phyloP scores from a whole-genome alignment of 2,329 filamentous ascomycete species.

The Fusarium verticillioides region DNA sequence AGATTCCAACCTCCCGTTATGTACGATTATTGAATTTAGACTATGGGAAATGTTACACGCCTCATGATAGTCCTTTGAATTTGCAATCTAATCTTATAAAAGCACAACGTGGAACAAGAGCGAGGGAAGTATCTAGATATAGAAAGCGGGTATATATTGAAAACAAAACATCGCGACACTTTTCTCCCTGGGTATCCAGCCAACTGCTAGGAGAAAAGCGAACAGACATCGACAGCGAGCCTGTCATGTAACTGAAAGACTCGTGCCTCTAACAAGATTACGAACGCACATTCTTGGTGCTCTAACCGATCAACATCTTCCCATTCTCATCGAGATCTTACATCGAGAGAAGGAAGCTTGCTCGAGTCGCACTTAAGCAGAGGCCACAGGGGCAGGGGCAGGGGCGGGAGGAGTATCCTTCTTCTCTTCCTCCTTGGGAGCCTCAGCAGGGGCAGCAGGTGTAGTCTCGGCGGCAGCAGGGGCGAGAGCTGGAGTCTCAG shows the following conservation, averaged over 20 bases:
- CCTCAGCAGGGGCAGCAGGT: constrained; percentile 30
- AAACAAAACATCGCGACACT: constrained; percentile 43
- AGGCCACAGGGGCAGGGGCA: constrained; percentile 38
- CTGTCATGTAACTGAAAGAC: constrained; percentile 4
- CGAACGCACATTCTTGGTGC: neutral
- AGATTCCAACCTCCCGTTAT: neutral
- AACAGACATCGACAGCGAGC: constrained; percentile 9
- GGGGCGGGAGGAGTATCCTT: constrained; percentile 34
- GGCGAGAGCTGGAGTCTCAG: constrained; percentile 40
- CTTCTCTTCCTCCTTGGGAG: constrained; percentile 37
- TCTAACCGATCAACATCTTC: constrained; percentile 8
- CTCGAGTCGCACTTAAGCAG: constrained; percentile 28
- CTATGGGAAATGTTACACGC: neutral
- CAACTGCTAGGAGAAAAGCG: constrained; percentile 43
- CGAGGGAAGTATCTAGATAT: neutral
- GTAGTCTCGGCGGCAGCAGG: constrained; percentile 32
- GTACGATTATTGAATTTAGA: neutral
- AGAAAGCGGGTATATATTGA: constrained; percentile 48
- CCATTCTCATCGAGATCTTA: neutral
- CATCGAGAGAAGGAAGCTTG: neutral
- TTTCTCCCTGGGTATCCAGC: constrained; percentile 49
- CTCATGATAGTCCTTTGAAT: neutral
- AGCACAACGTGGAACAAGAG: neutral
- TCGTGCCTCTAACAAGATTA: constrained; percentile 5
- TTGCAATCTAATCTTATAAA: neutral